Base-by-base conservation (phyloP, 129 eudicot genomes). In the Heracleum sosnowskyi region DNA sequence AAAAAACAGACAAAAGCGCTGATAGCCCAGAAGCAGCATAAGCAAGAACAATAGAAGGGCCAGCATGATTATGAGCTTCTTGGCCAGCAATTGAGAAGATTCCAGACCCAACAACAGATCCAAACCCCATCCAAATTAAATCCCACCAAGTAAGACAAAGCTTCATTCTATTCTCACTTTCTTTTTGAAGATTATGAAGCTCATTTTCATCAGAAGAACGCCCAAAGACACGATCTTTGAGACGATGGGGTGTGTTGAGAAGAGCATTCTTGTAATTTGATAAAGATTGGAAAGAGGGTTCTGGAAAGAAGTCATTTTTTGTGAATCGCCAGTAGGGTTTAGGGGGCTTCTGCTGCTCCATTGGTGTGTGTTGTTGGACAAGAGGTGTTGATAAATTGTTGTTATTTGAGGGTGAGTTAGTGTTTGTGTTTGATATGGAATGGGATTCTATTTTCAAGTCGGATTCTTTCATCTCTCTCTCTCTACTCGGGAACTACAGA, bases 21-120 rank as follows among this genome's bases (percentile, higher is more conserved):
- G 76, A 72, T 4, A 72, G 35, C 1, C 76, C 76, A 41, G 76
- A 72, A n/a, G 51, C 76, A 28, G 76, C 76, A n/a, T 40, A 72
- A 4, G 76, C 45, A 26, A 72, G 53, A 41, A 40, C 76, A 26
- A 72, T 40, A 15, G 76, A 41, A 28, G 76, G 76, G 33, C 76
- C 76, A 45, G 47, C 75, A 40, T 70, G 49, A 35, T 7, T 22
- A 39, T 72, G 76, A 11, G 76, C 76, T 41, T 72, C 76, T 72
- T 72, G 76, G 0, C 76, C 76, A 15, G 76, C 49, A 45, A 72
- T 72, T 11, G 53, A 24, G 36, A 72, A 72, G 35, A 72, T 41
- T 1, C 76, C 76, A 24, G 76, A 72, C 6, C 76, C 76, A 2
- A 72, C 76, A 4, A 72, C 76, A 6, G 76, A 72, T 1, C 76